Evolutionary conservation across 805 yeast genomes (phyloP).

Genomic region (Teunomyces pallodes): DNA sequence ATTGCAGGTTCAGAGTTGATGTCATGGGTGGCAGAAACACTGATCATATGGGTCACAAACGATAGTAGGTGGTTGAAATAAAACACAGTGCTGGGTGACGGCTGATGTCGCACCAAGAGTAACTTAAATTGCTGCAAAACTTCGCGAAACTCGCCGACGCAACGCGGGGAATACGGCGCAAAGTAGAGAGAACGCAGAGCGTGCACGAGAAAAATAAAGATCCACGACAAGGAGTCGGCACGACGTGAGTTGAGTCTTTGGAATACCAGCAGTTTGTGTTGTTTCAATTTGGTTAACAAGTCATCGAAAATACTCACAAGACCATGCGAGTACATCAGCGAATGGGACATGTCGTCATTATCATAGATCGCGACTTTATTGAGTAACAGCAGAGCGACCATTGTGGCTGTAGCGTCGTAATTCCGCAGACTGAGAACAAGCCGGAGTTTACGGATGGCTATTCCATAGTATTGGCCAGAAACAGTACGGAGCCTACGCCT

Average conservation of each 20-base stretch:
- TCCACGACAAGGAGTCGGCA: neutral
- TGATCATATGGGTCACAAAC: constrained; percentile 7
- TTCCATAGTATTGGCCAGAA: constrained; percentile 12
- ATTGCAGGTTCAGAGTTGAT: constrained; percentile 6
- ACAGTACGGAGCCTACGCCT: neutral
- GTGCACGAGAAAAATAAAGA: neutral
- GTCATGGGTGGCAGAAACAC: neutral
- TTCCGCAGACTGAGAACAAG: constrained; percentile 3
- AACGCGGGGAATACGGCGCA: constrained; percentile 2
- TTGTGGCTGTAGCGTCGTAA: constrained; percentile 14
- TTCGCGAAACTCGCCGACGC: constrained; percentile 4
- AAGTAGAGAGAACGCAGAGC: constrained; percentile 4
- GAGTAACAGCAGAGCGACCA: constrained; percentile 18
- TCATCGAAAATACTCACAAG: constrained; percentile 17
- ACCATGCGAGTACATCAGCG: constrained; percentile 21
- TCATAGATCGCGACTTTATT: constrained; percentile 22
- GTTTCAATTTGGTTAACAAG: constrained; percentile 7
- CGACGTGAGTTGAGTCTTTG: neutral
- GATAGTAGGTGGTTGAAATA: constrained; percentile 11
- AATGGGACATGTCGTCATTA: constrained; percentile 13
- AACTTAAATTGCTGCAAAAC: neutral
- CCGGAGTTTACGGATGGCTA: constrained; percentile 10
- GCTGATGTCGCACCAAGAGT: neutral
- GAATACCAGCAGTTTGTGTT: neutral
- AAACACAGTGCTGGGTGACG: constrained; percentile 2